phyloP scores from a whole-genome alignment of 2,329 filamentous ascomycete species.

The Ceratocystis variospora region DNA sequence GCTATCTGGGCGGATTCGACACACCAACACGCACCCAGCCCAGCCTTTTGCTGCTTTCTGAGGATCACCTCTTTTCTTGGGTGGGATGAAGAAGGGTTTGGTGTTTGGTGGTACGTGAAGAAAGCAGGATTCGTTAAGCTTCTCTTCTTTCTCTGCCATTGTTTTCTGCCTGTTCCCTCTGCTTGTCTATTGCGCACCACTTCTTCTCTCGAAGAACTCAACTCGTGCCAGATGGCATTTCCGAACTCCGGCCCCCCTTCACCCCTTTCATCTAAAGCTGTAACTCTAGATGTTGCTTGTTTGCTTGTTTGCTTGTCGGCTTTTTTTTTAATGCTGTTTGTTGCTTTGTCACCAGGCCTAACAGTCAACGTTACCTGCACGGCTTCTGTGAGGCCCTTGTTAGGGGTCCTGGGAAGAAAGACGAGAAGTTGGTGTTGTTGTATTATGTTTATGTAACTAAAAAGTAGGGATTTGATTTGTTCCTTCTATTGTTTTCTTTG shows the following conservation, averaged over 20 bases:
- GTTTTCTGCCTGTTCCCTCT: background rate
- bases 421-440: background rate
- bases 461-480: background rate
- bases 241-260: background rate
- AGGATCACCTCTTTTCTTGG: background rate
- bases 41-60: background rate
- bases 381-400: background rate
- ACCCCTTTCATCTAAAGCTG: constrained; percentile 1
- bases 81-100: background rate
- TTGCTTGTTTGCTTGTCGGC: background rate
- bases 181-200: background rate
- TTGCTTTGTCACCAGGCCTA: background rate
- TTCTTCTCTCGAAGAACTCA: background rate
- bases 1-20: background rate
- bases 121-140: constrained; percentile 4
- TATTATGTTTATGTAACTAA: background rate
- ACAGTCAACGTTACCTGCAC: constrained; percentile 1
- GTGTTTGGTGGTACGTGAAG: constrained; percentile 1
- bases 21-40: background rate
- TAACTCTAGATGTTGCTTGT: background rate
- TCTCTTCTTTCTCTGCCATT: background rate
- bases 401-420: background rate
- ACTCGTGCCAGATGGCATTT: background rate
- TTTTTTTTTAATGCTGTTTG: background rate
- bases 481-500: background rate